Evolutionary conservation across 2,329 filamentous ascomycete genomes (phyloP).

Genomic region (Endoconidiophora polonica): DNA sequence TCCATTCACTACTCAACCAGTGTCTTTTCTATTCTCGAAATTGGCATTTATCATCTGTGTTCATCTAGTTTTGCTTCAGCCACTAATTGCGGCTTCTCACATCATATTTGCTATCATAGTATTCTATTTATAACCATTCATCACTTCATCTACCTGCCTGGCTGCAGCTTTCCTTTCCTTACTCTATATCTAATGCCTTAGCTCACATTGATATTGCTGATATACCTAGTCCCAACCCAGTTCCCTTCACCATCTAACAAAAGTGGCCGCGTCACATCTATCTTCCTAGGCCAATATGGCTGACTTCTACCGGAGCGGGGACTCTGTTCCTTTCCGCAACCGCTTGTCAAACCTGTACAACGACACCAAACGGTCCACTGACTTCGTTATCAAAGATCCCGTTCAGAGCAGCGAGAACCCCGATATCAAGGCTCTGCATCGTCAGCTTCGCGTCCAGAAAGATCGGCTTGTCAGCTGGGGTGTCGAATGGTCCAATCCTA

Average conservation of each 20-base stretch:
- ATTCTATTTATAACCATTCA: no score
- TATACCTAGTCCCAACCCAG: background rate
- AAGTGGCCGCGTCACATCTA: no score
- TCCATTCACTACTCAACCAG: no score
- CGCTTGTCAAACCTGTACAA: slow-evolving; percentile 55
- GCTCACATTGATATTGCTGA: no score
- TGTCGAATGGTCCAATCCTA: slow-evolving; percentile 61
- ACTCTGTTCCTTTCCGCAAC: slow-evolving; percentile 9
- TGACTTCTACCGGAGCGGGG: slow-evolving; percentile 4
- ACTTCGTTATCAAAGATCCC: slow-evolving; percentile 51
- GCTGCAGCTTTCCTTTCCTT: no score
- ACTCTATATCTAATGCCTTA: no score
- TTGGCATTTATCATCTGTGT: no score
- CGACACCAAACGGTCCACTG: slow-evolving; percentile 63
- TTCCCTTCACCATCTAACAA: background rate
- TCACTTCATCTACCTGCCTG: no score
- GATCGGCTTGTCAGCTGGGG: slow-evolving; percentile 67
- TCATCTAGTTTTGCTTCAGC: no score
- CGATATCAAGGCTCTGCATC: slow-evolving; percentile 54
- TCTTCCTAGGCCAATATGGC: slow-evolving; percentile 1
- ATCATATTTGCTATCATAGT: no score
- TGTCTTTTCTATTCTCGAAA: no score
- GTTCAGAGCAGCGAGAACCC: slow-evolving; percentile 47
- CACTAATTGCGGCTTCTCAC: no score
- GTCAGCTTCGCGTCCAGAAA: slow-evolving; percentile 65